Evolutionary conservation across 2,329 filamentous ascomycete genomes (phyloP), one percentile per base, ranked within the genome.

Genomic region (Myrmaecium sp.): DNA sequence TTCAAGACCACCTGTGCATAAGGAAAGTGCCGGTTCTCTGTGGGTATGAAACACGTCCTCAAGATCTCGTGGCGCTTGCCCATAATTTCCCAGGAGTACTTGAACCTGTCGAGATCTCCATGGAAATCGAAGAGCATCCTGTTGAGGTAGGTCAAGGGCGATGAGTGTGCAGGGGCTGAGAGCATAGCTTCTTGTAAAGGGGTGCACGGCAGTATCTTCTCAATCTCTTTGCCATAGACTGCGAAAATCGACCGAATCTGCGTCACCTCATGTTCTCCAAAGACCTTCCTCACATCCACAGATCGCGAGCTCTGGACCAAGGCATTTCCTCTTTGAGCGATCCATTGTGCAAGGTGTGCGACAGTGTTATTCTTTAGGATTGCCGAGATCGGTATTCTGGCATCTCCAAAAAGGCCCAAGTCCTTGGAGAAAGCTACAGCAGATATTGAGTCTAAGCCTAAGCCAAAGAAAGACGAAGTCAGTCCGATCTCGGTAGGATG

Each of bases 131-230:
- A 66, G 0, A 74, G 49, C 30, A 80, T 69, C 25, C 66, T 67
- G 44, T 92, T 93, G 40, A 66, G 70, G 44, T 93, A 93, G 2
- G 70, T 60, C 2, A 52, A 51, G 7, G 54, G 46, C 2, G 49
- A 49, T 3, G 34, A 57, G 39, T 52, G 52, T 4, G 47, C 37
- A 14, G 52, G 52, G 6, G 69, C 66, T 3, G 71, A 74, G 1
- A 93, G 58, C 82, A 93, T 93, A 1, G 75, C 77, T 53, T 91
- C 78, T 46, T 94, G 84, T 0, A 94, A 55, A 1, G 83, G 78
- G 2, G 82, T 91, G 43, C 84, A 93, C 1, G 83, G 83, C 4
- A 84, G 52, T 6, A 92, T 59, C 2, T 55, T 58, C 16, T 64
- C 50, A 3, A 77, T 54, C 0, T 37, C 23, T 4, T 47, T 44